Evolutionary conservation across 371 early-diverging fungal species (phyloP).

Genomic region (Smittium culicis): DNA sequence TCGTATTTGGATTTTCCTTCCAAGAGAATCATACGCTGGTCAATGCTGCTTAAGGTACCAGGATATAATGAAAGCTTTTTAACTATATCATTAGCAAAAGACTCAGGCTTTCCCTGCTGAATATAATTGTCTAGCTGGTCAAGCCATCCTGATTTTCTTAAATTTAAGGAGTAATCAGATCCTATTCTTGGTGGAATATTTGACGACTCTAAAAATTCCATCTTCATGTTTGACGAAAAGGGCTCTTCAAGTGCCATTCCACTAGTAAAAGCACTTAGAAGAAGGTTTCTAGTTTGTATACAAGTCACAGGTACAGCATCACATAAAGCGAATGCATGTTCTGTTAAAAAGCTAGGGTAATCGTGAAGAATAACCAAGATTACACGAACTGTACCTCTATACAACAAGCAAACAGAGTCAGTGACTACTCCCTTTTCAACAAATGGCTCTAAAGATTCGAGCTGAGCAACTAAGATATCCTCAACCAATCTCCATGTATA

Average conservation of each 20-base stretch:
- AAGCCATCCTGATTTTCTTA: conserved; percentile 39
- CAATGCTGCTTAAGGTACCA: conserved; percentile 5
- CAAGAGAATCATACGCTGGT: conserved; percentile 17
- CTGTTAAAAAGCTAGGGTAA: conserved; percentile 92
- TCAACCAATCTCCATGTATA: conserved; percentile 82
- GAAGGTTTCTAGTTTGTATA: conserved; percentile 87
- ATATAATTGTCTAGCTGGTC: background rate
- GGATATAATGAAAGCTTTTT: background rate
- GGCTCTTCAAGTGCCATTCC: conserved; percentile 94
- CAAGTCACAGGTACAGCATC: conserved; percentile 86
- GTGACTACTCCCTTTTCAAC: conserved; percentile 48
- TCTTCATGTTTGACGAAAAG: conserved; percentile 85
- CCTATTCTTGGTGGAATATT: conserved; percentile 67
- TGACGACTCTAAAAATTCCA: conserved; percentile 75
- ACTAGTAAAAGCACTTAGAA: conserved; percentile 87
- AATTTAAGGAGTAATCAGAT: conserved; percentile 57
- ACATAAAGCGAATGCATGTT: conserved; percentile 81
- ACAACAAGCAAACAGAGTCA: conserved; percentile 67
- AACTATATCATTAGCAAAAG: background rate
- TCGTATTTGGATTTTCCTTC: conserved; percentile 47
- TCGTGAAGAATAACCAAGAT: conserved; percentile 89
- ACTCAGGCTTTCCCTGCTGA: background rate
- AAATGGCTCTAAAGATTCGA: conserved; percentile 78
- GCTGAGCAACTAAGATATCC: conserved; percentile 56
- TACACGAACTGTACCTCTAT: conserved; percentile 81